Conservation (phyloP, 176 grass and related monocot species). For the Luzula sylvatica region DNA sequence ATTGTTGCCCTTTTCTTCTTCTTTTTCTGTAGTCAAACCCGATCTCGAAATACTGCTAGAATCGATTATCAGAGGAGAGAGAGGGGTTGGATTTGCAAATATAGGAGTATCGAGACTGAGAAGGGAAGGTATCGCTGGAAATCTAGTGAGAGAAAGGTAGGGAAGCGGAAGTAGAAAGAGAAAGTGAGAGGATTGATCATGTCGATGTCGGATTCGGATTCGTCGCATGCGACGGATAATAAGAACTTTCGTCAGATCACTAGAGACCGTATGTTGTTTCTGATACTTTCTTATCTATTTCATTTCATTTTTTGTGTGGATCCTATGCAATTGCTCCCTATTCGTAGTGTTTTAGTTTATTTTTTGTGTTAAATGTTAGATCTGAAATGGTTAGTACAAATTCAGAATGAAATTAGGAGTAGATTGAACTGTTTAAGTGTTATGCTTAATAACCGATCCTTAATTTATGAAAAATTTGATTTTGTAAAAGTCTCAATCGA, state of each 20-base stretch:
- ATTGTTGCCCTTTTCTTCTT: conserved; percentile 5
- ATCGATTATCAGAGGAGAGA: conserved; percentile 7
- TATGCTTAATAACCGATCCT: neutral
- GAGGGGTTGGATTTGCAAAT: neutral
- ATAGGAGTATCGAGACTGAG: neutral
- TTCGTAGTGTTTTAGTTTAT: neutral
- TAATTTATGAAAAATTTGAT: neutral
- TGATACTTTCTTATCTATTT: neutral
- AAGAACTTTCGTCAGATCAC: conserved; percentile 74
- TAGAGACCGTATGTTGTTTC: conserved; percentile 48
- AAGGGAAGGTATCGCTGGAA: neutral
- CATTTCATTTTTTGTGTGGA: conserved; percentile 1
- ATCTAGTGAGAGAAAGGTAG: neutral
- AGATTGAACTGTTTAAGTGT: neutral
- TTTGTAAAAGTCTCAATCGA: neutral
- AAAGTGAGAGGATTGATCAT: conserved; percentile 37
- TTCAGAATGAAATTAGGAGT: neutral
- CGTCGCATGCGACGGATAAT: conserved; percentile 52
- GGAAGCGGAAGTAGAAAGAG: neutral
- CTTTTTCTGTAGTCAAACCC: conserved; percentile 12
- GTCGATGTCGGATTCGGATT: conserved; percentile 76
- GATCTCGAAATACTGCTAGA: conserved; percentile 11
- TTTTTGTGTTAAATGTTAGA: neutral
- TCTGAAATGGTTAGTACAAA: neutral
- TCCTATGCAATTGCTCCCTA: neutral